Evolutionary conservation across 2,329 filamentous ascomycete species (phyloP).

Genomic region (Colletotrichum tabaci): DNA sequence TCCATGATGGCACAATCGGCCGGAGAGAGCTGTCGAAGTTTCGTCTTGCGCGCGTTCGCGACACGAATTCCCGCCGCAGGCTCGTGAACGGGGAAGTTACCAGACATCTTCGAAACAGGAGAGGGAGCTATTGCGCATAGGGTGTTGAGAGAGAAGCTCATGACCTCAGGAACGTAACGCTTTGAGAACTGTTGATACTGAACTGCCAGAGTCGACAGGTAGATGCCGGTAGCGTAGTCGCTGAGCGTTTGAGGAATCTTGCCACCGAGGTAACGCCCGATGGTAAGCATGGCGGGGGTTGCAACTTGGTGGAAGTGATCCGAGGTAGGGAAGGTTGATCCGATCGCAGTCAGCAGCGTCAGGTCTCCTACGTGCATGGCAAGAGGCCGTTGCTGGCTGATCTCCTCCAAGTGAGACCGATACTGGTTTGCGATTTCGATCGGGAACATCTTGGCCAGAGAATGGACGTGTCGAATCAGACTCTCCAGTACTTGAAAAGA

Average conservation of each 20-base stretch:
- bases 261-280: slow-evolving; percentile 86
- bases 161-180: slow-evolving; percentile 89
- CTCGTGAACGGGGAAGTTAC: slow-evolving; percentile 74
- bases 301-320: slow-evolving; percentile 98
- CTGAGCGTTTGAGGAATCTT: slow-evolving; percentile 75
- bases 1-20: slow-evolving; percentile 65
- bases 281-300: slow-evolving; percentile 89
- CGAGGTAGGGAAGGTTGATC: slow-evolving; percentile 91
- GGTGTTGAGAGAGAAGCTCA: slow-evolving; percentile 85
- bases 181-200: slow-evolving; percentile 89
- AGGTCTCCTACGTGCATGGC: slow-evolving; percentile 79
- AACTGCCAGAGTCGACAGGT: slow-evolving; percentile 82
- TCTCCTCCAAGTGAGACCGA: slow-evolving; percentile 77
- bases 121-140: slow-evolving; percentile 76
- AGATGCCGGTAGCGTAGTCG: slow-evolving; percentile 82
- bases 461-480: slow-evolving; percentile 91
- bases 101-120: slow-evolving; percentile 62
- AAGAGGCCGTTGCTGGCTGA: slow-evolving; percentile 64
- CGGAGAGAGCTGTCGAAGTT: slow-evolving; percentile 70
- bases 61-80: slow-evolving; percentile 67
- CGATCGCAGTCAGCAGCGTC: slow-evolving; percentile 85
- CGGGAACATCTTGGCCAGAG: slow-evolving; percentile 88
- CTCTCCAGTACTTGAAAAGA: slow-evolving; percentile 82
- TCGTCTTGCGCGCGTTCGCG: slow-evolving; percentile 56
- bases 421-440: slow-evolving; percentile 84